phyloP scores from a whole-genome alignment of 1,284 basidiomycete genomes.

The Boletus holoroseus region DNA sequence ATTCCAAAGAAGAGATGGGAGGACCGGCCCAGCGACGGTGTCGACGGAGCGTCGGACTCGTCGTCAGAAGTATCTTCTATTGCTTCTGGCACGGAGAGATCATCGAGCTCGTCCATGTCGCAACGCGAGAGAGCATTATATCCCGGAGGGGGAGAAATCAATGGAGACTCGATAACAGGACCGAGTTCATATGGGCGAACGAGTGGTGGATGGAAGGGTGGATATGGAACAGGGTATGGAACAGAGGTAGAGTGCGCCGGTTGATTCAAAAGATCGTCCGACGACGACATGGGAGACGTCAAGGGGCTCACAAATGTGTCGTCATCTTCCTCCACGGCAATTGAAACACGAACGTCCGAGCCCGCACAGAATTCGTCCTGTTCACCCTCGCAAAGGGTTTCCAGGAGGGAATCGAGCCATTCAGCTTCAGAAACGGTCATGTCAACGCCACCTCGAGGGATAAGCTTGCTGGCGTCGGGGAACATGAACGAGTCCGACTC shows the following conservation, averaged over 20 bases:
- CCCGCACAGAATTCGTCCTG: slow-evolving; percentile 50
- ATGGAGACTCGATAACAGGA: slow-evolving; percentile 38
- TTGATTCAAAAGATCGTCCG: slow-evolving; percentile 59
- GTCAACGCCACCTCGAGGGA: slow-evolving; percentile 35
- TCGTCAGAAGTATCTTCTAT: slow-evolving; percentile 80
- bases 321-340: slow-evolving; percentile 52
- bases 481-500: slow-evolving; percentile 68
- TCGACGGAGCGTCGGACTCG: slow-evolving; percentile 64
- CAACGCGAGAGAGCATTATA: slow-evolving; percentile 59
- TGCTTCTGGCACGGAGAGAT: slow-evolving; percentile 65
- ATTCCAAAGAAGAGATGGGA: slow-evolving; percentile 43
- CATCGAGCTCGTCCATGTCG: slow-evolving; percentile 57
- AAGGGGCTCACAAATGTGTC: slow-evolving; percentile 49
- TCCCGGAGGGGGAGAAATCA: slow-evolving; percentile 37
- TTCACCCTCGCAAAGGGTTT: slow-evolving; percentile 61
- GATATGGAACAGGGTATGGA: slow-evolving; percentile 62
- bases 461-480: slow-evolving; percentile 61
- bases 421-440: slow-evolving; percentile 56
- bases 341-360: slow-evolving; percentile 38
- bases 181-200: slow-evolving; percentile 44
- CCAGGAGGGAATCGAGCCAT: slow-evolving; percentile 74
- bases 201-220: slow-evolving; percentile 53
- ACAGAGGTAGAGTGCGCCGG: slow-evolving; percentile 46
- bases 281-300: slow-evolving; percentile 64
- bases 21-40: slow-evolving; percentile 54